A percentile compares a stretch with the other conserved stretches of the same genome.
phyloP scores from a whole-genome alignment of 352 stramenopile species.

The Phytophthora meadii region DNA sequence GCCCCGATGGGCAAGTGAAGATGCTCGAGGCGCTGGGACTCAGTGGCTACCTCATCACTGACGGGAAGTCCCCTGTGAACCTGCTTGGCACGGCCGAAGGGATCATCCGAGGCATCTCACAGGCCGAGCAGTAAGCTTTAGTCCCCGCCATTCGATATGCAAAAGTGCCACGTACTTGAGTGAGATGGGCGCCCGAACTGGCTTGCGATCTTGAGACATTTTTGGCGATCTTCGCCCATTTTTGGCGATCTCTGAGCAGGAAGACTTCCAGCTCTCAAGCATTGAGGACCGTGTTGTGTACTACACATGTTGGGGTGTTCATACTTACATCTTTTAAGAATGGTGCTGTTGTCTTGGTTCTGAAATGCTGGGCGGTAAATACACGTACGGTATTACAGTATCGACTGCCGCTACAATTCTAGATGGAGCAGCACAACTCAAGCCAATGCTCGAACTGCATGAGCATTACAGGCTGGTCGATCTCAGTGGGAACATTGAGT shows the following conservation, averaged over 20 bases:
- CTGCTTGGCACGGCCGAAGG: constrained; percentile 75
- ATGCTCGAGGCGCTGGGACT: constrained; percentile 79
- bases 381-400: no score
- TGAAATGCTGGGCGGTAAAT: no score
- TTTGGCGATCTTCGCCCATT: constrained; percentile 9
- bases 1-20: constrained; percentile 79
- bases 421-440: no score
- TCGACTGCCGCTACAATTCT: no score
- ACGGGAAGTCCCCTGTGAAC: constrained; percentile 85
- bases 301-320: no score
- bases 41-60: constrained; percentile 86
- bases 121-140: constrained; percentile 26
- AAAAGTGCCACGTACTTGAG: constrained; percentile 29
- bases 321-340: no score
- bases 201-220: constrained; percentile 21
- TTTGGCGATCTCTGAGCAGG: neutral
- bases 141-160: constrained; percentile 10
- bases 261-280: no score
- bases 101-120: constrained; percentile 77
- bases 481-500: no score
- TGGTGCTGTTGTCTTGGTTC: no score
- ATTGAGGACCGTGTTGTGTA: no score
- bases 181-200: constrained; percentile 27
- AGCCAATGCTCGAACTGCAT: no score
- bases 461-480: no score